Evolutionary conservation across 176 grass and related monocot species (phyloP), one percentile per base, ranked within the genome.

Genomic region (Rhynchospora breviuscula): DNA sequence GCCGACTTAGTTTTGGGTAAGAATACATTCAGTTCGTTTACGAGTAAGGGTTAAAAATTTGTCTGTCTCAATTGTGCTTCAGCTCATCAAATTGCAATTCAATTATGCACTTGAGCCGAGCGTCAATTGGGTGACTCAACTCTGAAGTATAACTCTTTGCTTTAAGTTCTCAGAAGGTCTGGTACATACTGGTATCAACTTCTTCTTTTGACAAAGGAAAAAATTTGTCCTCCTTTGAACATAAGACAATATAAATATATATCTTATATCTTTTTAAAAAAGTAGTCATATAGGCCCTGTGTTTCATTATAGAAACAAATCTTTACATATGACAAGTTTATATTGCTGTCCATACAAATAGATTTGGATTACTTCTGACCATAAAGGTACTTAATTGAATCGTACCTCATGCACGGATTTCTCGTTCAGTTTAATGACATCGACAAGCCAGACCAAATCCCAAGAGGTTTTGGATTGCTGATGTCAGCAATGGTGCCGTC

Each of bases 371-470:
- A 19, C 8, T 70, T 18, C 7, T 70, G 14, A 18, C n/a, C 10
- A 12, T 44, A 69, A 44, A 69, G 13, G 15, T 45, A 18, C 44
- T 45, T 44, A 69, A 45, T 25, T 65, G 13, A 45, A 10, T 66
- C 63, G 47, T 10, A 85, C 94, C 81, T 65, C 1, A 77, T 15
- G 61, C 57, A 97, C 84, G 26, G 1, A 40, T 40, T 2, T 40
- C 35, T 40, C 35, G 4, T 5, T 40, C 35, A 4, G 35, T 40
- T 40, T 40, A 40, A 35, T 40, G 35, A 40, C 35, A 2, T 40
- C 1, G 35, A 40, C 35, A 40, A 40, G 4, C 35, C 35, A 40
- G 35, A 40, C 35, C 35, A 40, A 40, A 40, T 40, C 35, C 35
- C 1, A 40, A 40, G 35, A 40, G 35, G 35, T 40, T 40, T 40